A percentile compares a stretch with the other conserved stretches of the same genome.
Conservation (phyloP, 192 early-diverging fungal species). For the Linnemannia zychae region DNA sequence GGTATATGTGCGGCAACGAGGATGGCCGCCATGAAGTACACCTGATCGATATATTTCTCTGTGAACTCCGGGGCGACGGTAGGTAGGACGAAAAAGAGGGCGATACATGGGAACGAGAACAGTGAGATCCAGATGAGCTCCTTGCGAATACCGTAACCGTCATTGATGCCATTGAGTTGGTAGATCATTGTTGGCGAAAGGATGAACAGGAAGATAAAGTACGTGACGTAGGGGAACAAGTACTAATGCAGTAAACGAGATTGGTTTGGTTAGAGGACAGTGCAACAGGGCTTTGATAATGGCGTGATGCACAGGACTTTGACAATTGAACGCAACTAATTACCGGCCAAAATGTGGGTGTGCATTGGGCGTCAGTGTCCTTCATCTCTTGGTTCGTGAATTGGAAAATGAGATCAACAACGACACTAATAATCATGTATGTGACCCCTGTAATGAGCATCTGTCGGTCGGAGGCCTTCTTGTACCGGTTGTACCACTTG, state of each 20-base stretch:
- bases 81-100: conserved; percentile 60
- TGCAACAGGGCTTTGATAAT: background rate
- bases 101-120: conserved; percentile 56
- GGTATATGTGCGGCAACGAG: conserved; percentile 25
- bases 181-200: conserved; percentile 64
- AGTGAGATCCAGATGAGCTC: conserved; percentile 66
- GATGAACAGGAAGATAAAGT: conserved; percentile 57
- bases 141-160: conserved; percentile 70
- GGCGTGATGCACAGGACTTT: background rate
- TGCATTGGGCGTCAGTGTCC: background rate
- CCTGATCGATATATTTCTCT: conserved; percentile 8
- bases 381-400: background rate
- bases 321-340: background rate
- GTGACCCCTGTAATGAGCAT: conserved; percentile 18
- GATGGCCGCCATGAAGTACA: conserved; percentile 36
- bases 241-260: conserved; percentile 15
- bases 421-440: conserved; percentile 12
- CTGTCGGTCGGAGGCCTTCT: conserved; percentile 31
- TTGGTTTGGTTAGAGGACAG: background rate
- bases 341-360: background rate
- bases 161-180: conserved; percentile 60
- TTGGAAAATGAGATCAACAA: conserved; percentile 13
- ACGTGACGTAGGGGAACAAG: conserved; percentile 12
- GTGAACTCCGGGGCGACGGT: conserved; percentile 11
- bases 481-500: conserved; percentile 51